Evolutionary conservation across 2,329 filamentous ascomycete genomes (phyloP).

Genomic region (Stemphylium beticola): DNA sequence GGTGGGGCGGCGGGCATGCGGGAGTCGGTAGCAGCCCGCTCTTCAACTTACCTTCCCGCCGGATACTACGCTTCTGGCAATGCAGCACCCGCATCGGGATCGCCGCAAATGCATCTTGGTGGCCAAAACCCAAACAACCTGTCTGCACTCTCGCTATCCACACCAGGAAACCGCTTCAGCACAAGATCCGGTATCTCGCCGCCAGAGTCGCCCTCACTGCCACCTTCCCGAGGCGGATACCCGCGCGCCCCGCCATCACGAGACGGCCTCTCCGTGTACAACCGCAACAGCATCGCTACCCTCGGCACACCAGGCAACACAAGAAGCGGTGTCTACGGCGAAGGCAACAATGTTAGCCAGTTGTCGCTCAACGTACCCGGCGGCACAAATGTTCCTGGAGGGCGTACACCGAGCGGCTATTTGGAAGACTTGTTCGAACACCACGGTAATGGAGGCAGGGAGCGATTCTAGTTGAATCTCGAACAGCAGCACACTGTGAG

Average conservation of each 20-base stretch:
- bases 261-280: slow-evolving; percentile 42
- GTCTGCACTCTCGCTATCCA: slow-evolving; percentile 39
- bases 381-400: slow-evolving; percentile 57
- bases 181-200: slow-evolving; percentile 42
- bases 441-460: slow-evolving; percentile 55
- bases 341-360: slow-evolving; percentile 61
- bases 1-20: slow-evolving; percentile 59
- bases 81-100: slow-evolving; percentile 53
- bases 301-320: slow-evolving; percentile 43
- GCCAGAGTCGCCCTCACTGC: slow-evolving; percentile 43
- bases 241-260: slow-evolving; percentile 42
- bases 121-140: slow-evolving; percentile 40
- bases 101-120: slow-evolving; percentile 53
- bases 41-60: slow-evolving; percentile 82
- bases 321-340: slow-evolving; percentile 36
- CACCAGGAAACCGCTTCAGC: slow-evolving; percentile 44
- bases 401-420: slow-evolving; percentile 84
- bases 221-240: slow-evolving; percentile 44
- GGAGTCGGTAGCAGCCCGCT: slow-evolving; percentile 61
- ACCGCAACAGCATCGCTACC: slow-evolving; percentile 47
- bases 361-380: slow-evolving; percentile 67
- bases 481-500: slow-evolving; percentile 16
- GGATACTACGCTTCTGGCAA: slow-evolving; percentile 85
- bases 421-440: slow-evolving; percentile 89
- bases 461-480: slow-evolving; percentile 40